These are phyloP conservation scores for Psilocybe tampanensis DNA, from an alignment of 768 basidiomycete species.

Conservation along the genomic window DNA sequence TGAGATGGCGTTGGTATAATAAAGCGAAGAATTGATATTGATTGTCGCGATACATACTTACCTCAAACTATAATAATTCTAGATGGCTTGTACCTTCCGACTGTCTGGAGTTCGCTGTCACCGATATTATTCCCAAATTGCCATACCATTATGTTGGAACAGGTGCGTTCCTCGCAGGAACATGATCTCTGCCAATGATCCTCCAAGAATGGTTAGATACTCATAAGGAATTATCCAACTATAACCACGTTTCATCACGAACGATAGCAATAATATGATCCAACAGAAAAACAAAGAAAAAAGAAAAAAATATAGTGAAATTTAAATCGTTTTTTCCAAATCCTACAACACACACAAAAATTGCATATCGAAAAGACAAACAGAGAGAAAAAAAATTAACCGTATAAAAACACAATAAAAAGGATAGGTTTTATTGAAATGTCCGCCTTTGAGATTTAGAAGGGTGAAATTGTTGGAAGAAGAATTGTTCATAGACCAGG, in stretches of 20 bases:
- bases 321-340: no score
- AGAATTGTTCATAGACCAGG: constrained; percentile 51
- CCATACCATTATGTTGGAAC: no score
- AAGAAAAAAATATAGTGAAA: no score
- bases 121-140: no score
- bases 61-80: background rate
- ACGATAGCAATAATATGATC: background rate
- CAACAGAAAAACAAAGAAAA: background rate
- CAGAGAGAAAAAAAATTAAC: background rate
- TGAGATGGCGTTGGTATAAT: no score
- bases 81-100: background rate
- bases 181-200: no score
- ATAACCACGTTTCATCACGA: background rate
- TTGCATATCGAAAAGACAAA: background rate
- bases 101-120: background rate
- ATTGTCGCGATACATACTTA: background rate
- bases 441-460: constrained; percentile 1
- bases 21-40: background rate
- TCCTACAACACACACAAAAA: no score
- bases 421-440: background rate
- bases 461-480: background rate
- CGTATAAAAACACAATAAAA: constrained; percentile 9
- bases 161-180: no score
- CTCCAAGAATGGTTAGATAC: no score
- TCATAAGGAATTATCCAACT: background rate